phyloP scores from a whole-genome alignment of 2,329 filamentous ascomycete species.

The Monascus ruber region DNA sequence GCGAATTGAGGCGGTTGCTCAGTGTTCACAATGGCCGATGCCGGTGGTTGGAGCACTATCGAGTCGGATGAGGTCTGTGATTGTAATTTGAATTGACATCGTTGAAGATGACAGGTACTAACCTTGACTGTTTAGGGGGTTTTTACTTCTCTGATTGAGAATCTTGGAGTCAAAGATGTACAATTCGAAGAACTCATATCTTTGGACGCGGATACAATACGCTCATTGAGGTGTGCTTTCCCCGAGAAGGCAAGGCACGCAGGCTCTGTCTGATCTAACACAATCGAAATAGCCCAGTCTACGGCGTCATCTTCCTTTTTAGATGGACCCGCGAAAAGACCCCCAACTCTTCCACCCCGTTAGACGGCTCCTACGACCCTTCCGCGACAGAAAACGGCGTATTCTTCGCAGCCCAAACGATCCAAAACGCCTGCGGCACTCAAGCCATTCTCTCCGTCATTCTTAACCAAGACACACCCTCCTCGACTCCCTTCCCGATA shows the following conservation, averaged over 20 bases:
- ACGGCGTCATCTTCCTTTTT: slow-evolving; percentile 98
- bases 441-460: slow-evolving; percentile 88
- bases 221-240: slow-evolving; percentile 29
- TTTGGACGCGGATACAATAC: slow-evolving; percentile 58
- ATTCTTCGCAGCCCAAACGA: slow-evolving; percentile 95
- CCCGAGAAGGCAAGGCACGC: not conserved
- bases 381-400: slow-evolving; percentile 51
- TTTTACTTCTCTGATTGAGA: slow-evolving; percentile 91
- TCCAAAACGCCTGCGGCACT: slow-evolving; percentile 96
- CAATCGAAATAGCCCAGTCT: slow-evolving; percentile 50
- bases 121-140: slow-evolving; percentile 52
- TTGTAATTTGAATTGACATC: slow-evolving; percentile 4
- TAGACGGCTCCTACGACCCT: slow-evolving; percentile 72
- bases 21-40: slow-evolving; percentile 49
- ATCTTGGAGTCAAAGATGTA: slow-evolving; percentile 80
- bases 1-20: too few relatives aligned
- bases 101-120: not conserved
- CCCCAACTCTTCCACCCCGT: slow-evolving; percentile 56
- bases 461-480: slow-evolving; percentile 57
- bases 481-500: slow-evolving; percentile 31
- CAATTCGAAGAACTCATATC: slow-evolving; percentile 95
- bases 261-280: slow-evolving; percentile 3
- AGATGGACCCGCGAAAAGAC: slow-evolving; percentile 56
- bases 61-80: slow-evolving; percentile 80
- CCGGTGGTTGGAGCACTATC: slow-evolving; percentile 84